A percentile compares a stretch with the other conserved stretches of the same genome.
phyloP scores from a whole-genome alignment of 2,329 filamentous ascomycete species.

The Aaosphaeria arxii region DNA sequence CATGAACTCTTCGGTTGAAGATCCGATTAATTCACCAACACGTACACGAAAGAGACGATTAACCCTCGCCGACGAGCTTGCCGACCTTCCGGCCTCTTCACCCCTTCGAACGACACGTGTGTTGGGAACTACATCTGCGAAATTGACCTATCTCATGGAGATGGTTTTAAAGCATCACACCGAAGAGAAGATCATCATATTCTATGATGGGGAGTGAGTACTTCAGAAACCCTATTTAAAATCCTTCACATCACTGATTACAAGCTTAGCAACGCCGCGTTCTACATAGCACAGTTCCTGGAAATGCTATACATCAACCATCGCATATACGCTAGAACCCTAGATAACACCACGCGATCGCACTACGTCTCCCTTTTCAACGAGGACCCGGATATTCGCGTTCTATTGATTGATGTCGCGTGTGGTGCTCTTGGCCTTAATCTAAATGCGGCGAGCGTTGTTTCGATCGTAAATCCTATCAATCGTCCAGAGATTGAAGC shows the following conservation, averaged over 20 bases:
- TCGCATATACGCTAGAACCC: constrained; percentile 63
- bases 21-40: constrained; percentile 8
- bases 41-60: constrained; percentile 30
- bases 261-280: constrained; percentile 73
- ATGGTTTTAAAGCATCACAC: constrained; percentile 65
- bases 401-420: constrained; percentile 86
- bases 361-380: constrained; percentile 81
- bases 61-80: constrained; percentile 26
- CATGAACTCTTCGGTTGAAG: neutral
- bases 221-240: too few species aligned
- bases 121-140: constrained; percentile 79
- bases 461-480: constrained; percentile 88
- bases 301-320: constrained; percentile 67
- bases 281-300: constrained; percentile 77
- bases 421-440: constrained; percentile 88
- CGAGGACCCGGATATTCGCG: constrained; percentile 63
- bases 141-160: constrained; percentile 81
- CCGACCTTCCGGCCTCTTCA: constrained; percentile 40
- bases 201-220: constrained; percentile 57
- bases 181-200: constrained; percentile 83
- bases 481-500: constrained; percentile 81
- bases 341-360: constrained; percentile 61
- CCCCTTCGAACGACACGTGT: constrained; percentile 61
- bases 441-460: constrained; percentile 74
- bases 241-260: constrained; percentile 32